Evolutionary conservation across 2,329 filamentous ascomycete species (phyloP), one percentile per base, ranked within the genome.

Genomic region (Fusarium decemcellulare): DNA sequence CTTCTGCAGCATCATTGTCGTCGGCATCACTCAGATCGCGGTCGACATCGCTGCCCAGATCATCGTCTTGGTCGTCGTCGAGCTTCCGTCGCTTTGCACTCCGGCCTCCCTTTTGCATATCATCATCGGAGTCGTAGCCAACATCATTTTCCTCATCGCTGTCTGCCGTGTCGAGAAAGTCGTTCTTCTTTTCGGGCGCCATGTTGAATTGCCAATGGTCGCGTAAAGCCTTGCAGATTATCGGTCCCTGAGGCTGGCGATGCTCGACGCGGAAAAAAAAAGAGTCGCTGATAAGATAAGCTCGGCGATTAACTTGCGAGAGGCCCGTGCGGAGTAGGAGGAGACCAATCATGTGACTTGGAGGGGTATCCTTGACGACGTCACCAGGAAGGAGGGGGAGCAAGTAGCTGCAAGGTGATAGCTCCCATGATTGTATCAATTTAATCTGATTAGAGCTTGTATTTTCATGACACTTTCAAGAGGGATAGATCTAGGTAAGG

Each of bases 41-140:
- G 44, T 80, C 81, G 34, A 76, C 73, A 46, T 83, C 81, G 74
- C 78, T 83, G n/a, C 52, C 65, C 14, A 74, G 64, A n/a, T 79
- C 77, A 16, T 81, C 69, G 16, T 80, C 77, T 9, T 80, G 77
- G 27, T 80, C 67, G 15, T 78, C 80, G 52, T 84, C 82, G 39
- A 90, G 77, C 77, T 88, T 92, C 73, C 89, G 86, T 70, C 91
- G 84, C 81, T 95, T 95, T 47, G 86, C 80, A 64, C 80, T 81
- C 78, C 87, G 81, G 65, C 85, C 86, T 58, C 90, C 91, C 78
- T 92, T 92, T 74, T 85, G 88, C 64, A 93, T 76, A 66, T 93
- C 90, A 47, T 90, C 87, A 23, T 92, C 91, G 0, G 92, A 94
- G 67, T 92, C 84, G 77, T 92, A 93, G 60, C 86, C 89, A 52